phyloP scores from a whole-genome alignment of 2,329 filamentous ascomycete genomes.

The Exophiala lecanii-corni region DNA sequence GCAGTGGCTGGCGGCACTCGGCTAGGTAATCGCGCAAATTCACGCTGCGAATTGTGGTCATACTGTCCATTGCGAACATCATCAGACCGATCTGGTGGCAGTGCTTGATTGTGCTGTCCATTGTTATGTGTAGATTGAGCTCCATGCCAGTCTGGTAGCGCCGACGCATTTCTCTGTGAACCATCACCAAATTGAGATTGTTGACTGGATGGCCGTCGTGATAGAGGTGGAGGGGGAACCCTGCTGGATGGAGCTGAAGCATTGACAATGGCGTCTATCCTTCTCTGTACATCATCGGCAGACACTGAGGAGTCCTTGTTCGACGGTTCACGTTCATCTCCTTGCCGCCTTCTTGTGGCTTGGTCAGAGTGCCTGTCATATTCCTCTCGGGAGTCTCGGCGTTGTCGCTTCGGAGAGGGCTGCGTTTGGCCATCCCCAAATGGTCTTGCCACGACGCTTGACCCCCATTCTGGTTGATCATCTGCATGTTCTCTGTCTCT shows the following conservation, averaged over 20 bases:
- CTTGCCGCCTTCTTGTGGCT: conserved; percentile 17
- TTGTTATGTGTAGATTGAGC: conserved; percentile 10
- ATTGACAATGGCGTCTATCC: conserved; percentile 35
- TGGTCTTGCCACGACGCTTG: conserved; percentile 13
- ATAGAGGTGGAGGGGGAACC: conserved; percentile 20
- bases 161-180: conserved; percentile 15
- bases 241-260: conserved; percentile 19
- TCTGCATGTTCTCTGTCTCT: conserved; percentile 37
- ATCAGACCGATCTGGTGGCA: conserved; percentile 13
- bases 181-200: conserved; percentile 1
- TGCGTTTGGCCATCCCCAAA: conserved; percentile 11
- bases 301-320: conserved; percentile 9
- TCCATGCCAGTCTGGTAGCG: conserved; percentile 12
- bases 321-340: conserved; percentile 2
- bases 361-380: conserved; percentile 21
- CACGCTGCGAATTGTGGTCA: conserved; percentile 6
- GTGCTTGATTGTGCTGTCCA: conserved; percentile 18
- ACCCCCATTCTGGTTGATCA: conserved; percentile 18
- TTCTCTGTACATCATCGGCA: conserved; percentile 33
- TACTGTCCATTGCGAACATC: conserved; percentile 10
- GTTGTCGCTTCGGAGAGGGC: conserved; percentile 21
- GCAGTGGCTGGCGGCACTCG: conserved; percentile 2
- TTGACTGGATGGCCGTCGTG: conserved; percentile 16
- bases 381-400: conserved; percentile 19
- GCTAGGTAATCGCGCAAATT: conserved; percentile 3